Conservation (phyloP, 768 basidiomycete species). For the Boletus tomentosulus region DNA sequence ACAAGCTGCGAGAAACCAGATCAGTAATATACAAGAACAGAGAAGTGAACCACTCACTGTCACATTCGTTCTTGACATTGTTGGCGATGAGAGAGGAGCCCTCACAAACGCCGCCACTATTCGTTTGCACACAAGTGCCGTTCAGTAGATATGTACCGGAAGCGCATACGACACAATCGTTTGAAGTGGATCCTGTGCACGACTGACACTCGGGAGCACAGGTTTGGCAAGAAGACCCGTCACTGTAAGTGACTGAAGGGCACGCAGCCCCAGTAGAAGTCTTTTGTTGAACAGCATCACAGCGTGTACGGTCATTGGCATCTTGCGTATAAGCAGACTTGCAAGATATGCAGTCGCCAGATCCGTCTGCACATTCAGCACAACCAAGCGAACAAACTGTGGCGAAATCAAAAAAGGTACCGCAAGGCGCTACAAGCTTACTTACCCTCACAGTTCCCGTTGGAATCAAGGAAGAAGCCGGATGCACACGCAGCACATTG, state of each 20-base stretch:
- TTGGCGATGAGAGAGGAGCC: slow-evolving; percentile 71
- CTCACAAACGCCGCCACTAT: slow-evolving; percentile 67
- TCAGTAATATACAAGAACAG: background rate
- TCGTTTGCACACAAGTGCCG: slow-evolving; percentile 65
- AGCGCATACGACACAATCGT: slow-evolving; percentile 68
- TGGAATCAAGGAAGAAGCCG: slow-evolving; percentile 70
- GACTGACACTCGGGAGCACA: slow-evolving; percentile 70
- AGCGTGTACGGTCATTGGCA: slow-evolving; percentile 62
- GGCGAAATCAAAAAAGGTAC: background rate
- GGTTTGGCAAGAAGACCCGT: slow-evolving; percentile 45
- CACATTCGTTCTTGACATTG: slow-evolving; percentile 78
- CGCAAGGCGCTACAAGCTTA: background rate
- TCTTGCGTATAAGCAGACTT: slow-evolving; percentile 64
- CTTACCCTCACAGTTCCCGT: slow-evolving; percentile 71
- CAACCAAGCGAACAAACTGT: slow-evolving; percentile 75
- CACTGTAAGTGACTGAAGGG: slow-evolving; percentile 62
- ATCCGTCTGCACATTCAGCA: slow-evolving; percentile 58
- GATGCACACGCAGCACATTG: slow-evolving; percentile 68
- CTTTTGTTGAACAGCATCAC: slow-evolving; percentile 48
- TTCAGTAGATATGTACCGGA: slow-evolving; percentile 58
- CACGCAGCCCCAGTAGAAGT: slow-evolving; percentile 55
- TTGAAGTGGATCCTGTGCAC: slow-evolving; percentile 65
- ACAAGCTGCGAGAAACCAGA: slow-evolving; percentile 51
- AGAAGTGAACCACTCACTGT: slow-evolving; percentile 45
- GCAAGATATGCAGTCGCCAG: slow-evolving; percentile 72